Evolutionary conservation across 148 eudicot genomes (phyloP).

Genomic region (Rhododendron griersonianum): DNA sequence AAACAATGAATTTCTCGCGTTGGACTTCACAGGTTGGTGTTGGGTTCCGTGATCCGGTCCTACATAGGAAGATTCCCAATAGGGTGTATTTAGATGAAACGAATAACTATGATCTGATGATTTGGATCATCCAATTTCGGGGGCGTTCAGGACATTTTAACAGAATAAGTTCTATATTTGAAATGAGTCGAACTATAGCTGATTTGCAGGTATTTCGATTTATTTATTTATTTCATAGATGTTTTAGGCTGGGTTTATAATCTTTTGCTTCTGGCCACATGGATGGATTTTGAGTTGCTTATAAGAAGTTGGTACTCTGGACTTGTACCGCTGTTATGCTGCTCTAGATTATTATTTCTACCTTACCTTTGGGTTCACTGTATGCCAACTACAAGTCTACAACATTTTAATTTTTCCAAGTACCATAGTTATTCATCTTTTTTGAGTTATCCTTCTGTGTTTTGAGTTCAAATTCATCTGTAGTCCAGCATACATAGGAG

Average conservation of each 20-base stretch:
- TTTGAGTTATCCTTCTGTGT: neutral
- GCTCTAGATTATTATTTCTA: too few species aligned
- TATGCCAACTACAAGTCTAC: neutral
- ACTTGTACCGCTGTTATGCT: neutral
- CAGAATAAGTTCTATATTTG: neutral
- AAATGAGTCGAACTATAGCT: neutral
- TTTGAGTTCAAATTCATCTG: neutral
- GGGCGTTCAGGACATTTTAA: neutral
- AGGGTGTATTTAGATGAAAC: neutral
- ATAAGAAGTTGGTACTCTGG: neutral
- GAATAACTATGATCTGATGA: neutral
- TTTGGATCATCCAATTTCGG: neutral
- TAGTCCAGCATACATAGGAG: neutral
- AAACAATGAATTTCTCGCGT: slow-evolving; percentile 22
- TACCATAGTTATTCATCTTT: neutral
- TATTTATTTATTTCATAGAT: neutral
- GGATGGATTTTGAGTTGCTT: neutral
- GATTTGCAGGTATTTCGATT: neutral
- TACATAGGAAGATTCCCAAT: neutral
- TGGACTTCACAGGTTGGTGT: neutral
- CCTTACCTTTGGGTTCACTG: too few species aligned
- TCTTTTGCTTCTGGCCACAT: neutral
- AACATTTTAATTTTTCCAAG: neutral
- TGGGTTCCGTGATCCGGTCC: neutral
- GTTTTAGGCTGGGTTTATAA: neutral